Percentiles rank a stretch among this genome's conserved stretches.
phyloP scores from a whole-genome alignment of 495 filamentous ascomycete genomes.

The Penicillium paxilli region DNA sequence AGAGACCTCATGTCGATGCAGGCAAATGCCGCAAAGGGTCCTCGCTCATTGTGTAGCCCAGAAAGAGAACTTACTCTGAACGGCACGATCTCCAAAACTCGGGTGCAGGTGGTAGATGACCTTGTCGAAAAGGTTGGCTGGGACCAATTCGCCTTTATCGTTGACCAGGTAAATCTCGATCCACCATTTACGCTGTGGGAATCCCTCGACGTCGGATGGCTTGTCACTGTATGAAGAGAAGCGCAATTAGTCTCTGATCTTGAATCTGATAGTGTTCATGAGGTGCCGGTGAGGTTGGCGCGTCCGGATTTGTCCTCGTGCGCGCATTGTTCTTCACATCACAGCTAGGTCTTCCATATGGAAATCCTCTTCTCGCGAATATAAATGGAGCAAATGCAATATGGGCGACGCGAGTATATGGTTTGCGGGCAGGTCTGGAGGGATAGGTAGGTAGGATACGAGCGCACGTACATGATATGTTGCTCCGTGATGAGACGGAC shows the following conservation, averaged over 20 bases:
- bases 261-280: not conserved
- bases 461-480: conserved; percentile 70
- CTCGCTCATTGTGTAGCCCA: too few species aligned
- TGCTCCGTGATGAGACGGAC: conserved; percentile 93
- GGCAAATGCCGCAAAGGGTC: not conserved
- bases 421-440: not conserved
- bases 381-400: not conserved
- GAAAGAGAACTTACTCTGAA: conserved; percentile 71
- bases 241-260: conserved; percentile 5
- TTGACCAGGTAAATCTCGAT: conserved; percentile 62
- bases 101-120: conserved; percentile 91
- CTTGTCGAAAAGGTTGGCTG: conserved; percentile 85
- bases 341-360: not conserved
- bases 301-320: not conserved
- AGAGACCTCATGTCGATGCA: not conserved
- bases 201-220: conserved; percentile 77
- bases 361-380: not conserved
- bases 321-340: not conserved
- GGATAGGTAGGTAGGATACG: conserved; percentile 8
- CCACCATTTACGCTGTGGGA: conserved; percentile 78
- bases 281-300: not conserved
- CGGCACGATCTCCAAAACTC: conserved; percentile 76
- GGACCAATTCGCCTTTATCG: conserved; percentile 63
- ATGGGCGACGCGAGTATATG: not conserved
- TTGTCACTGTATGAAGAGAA: conserved; percentile 48